Conservation (phyloP, 805 yeast genomes). For the Suhomyces faveliae region DNA sequence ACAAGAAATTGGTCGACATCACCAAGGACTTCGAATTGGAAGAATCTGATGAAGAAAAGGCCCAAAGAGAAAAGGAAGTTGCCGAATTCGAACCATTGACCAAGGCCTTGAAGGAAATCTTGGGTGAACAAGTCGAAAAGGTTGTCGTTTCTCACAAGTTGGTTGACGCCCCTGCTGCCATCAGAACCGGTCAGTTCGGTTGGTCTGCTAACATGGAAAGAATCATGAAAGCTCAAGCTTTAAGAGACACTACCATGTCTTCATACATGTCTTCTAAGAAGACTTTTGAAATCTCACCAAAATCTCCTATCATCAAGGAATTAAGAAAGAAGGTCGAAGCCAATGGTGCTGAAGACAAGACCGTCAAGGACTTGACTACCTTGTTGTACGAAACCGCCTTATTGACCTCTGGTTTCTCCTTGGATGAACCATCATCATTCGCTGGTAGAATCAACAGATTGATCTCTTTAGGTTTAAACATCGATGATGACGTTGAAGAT, state of each 20-base stretch:
- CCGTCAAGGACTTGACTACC: conserved; percentile 96
- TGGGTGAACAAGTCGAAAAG: conserved; percentile 99
- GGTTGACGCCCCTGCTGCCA: conserved; percentile 99
- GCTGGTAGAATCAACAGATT: conserved; percentile 98
- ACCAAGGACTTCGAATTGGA: conserved; percentile 98
- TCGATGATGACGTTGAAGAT: conserved; percentile 74
- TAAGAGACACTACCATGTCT: conserved; percentile 98
- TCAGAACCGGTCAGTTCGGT: conserved; percentile 99
- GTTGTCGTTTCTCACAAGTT: conserved; percentile 97
- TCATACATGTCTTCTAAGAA: conserved; percentile 99
- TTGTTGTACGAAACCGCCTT: conserved; percentile 96
- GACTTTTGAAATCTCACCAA: conserved; percentile 98
- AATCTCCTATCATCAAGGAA: conserved; percentile 91
- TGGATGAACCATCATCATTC: conserved; percentile 97
- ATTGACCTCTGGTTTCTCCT: conserved; percentile 97
- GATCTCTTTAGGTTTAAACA: conserved; percentile 96
- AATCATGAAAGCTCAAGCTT: conserved; percentile 99
- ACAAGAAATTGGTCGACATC: conserved; percentile 97
- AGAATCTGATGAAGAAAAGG: conserved; percentile 98
- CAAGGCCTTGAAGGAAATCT: conserved; percentile 91
- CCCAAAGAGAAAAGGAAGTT: conserved; percentile 86
- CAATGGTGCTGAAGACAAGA: conserved; percentile 97
- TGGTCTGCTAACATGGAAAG: conserved; percentile 99
- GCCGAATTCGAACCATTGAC: conserved; percentile 92
- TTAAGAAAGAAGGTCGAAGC: conserved; percentile 94